Base-by-base conservation (phyloP, 1,284 basidiomycete species). In the Leccinum brunneo-olivaceum region DNA sequence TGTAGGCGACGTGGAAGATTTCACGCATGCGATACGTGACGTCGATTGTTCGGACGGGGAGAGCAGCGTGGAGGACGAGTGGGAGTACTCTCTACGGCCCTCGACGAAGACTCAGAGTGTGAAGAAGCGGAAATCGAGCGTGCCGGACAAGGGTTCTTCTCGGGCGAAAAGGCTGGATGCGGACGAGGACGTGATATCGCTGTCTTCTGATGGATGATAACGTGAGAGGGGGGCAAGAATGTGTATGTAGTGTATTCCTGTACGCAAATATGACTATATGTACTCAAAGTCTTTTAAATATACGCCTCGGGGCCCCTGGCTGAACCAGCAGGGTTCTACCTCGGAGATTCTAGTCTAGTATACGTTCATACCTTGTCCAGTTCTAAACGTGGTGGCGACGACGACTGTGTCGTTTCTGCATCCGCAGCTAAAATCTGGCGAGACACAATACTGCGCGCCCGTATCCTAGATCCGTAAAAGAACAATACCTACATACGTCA, bases 401-500 rank as follows among this genome's bases (percentile, higher is more conserved):
- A 25, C 8, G 30, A 11, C 0, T 18, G 20, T 2, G 14, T 18
- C 21, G 36, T 4, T 6, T 30, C 20, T n/a, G 16, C 36, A 6
- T 61, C 53, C 2, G 42, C 46, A 32, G 67, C 65, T 49, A 69
- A 54, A n/a, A 77, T 66, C 39, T 58, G 56, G 4, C 67, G 56
- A 4, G 79, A 79, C 53, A 84, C 77, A 54, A 71, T 77, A 55
- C 82, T 85, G 18, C 67, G 65, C 27, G 64, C 66, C 4, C 84
- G 74, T 50, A 88, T 84, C 18, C 18, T 44, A 15, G 49, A 43
- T 23, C 53, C 50, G 19, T 53, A 54, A 37, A 46, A 47, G 40
- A 54, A 57, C 9, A 58, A 39, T 2, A 53, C 39, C 58, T 52
- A 23, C 7, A 29, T 14, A 29, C 14, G 6, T 29, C 11, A 11